Percentiles rank a stretch among this genome's conserved stretches.
Conservation (phyloP, 1,139 yeast genomes). For the Protomyces lactucae-debilis region DNA sequence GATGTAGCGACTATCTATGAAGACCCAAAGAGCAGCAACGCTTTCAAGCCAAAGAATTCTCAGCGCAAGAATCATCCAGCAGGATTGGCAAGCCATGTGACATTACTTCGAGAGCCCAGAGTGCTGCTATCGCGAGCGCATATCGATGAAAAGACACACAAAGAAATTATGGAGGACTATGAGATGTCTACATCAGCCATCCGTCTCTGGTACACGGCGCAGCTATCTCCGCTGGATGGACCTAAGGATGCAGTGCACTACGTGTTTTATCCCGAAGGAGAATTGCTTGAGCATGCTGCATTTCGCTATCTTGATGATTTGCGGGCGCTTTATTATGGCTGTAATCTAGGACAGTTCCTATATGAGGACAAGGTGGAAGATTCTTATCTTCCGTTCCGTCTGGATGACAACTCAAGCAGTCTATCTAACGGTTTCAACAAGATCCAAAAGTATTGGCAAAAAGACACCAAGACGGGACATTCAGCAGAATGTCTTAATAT, state of each 20-base stretch:
- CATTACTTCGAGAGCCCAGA: background rate
- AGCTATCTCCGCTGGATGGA: background rate
- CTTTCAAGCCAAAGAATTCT: background rate
- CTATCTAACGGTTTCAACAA: background rate
- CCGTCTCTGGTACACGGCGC: background rate
- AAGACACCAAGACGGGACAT: background rate
- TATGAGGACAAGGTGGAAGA: background rate
- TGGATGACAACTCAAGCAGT: background rate
- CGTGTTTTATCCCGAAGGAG: background rate
- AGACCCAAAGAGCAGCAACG: background rate
- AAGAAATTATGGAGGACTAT: background rate
- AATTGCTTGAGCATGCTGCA: background rate
- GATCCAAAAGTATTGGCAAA: background rate
- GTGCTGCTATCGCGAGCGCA: background rate
- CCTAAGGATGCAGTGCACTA: background rate
- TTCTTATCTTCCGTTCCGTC: background rate
- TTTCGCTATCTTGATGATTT: background rate
- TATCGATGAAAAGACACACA: background rate
- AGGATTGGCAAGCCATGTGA: background rate
- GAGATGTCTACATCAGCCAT: background rate
- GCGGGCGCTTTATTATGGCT: background rate
- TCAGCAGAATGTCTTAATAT: background rate
- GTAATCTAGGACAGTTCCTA: background rate
- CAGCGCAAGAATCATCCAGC: background rate
- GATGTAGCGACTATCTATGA: background rate